These are phyloP conservation scores for Sporothrix dimorphospora DNA, from an alignment of 2,329 filamentous ascomycete species.

Conservation along the genomic window DNA sequence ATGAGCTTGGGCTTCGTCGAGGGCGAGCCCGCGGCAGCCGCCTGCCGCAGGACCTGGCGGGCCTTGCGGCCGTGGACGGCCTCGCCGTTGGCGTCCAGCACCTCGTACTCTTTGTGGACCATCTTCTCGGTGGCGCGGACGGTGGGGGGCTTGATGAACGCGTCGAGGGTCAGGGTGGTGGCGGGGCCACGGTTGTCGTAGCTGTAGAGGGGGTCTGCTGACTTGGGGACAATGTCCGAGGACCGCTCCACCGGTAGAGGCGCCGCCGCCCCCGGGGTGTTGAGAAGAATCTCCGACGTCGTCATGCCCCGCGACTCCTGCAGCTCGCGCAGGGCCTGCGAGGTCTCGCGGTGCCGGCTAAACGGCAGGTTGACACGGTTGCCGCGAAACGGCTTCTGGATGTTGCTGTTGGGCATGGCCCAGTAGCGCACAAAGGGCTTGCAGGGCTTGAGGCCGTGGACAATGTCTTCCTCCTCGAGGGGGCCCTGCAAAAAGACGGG, in stretches of 20 bases:
- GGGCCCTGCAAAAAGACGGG: no score
- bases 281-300: not conserved
- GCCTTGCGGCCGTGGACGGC: constrained; percentile 50
- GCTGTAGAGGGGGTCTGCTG: constrained; percentile 50
- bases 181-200: constrained; percentile 48
- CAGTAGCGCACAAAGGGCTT: constrained; percentile 1
- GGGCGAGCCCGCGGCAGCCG: constrained; percentile 22
- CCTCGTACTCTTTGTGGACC: constrained; percentile 51
- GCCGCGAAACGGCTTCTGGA: not conserved
- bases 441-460: not conserved
- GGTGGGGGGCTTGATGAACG: constrained; percentile 42
- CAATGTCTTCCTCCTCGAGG: not conserved
- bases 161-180: constrained; percentile 45
- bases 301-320: not conserved
- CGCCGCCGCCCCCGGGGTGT: not conserved
- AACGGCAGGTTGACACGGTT: not conserved
- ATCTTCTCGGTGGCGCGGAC: constrained; percentile 49
- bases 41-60: constrained; percentile 46
- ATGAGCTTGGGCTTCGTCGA: not conserved
- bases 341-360: not conserved
- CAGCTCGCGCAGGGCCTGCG: not conserved
- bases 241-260: not conserved
- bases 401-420: constrained; percentile 14
- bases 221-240: constrained; percentile 37
- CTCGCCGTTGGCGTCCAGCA: constrained; percentile 51